Conservation (phyloP, 108 stramenopile genomes). For the Skeletonema tropicum region DNA sequence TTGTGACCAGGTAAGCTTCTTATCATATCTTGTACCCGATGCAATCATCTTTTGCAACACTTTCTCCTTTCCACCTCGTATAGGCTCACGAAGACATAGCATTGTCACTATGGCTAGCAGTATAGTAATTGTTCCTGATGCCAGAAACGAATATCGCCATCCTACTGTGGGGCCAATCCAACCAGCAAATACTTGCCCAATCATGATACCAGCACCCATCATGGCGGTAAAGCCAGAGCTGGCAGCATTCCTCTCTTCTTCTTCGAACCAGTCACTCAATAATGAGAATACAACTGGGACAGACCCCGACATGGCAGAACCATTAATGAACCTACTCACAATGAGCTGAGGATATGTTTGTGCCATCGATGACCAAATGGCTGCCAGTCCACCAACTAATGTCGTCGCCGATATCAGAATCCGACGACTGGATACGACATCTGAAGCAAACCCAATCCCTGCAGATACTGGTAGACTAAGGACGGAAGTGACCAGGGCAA, state of each 20-base stretch:
- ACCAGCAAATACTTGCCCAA: constrained; percentile 77
- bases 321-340: constrained; percentile 53
- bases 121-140: constrained; percentile 41
- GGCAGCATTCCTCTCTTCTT: constrained; percentile 72
- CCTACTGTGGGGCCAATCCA: constrained; percentile 45
- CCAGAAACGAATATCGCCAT: constrained; percentile 66
- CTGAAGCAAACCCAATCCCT: constrained; percentile 64
- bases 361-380: constrained; percentile 47
- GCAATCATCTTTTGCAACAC: constrained; percentile 66
- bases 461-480: constrained; percentile 67
- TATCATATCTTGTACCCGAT: constrained; percentile 65
- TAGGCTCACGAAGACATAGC: constrained; percentile 67
- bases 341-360: constrained; percentile 49
- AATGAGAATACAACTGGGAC: constrained; percentile 77
- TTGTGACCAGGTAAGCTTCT: constrained; percentile 66
- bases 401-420: constrained; percentile 56
- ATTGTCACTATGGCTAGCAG: constrained; percentile 42
- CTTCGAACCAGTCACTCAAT: constrained; percentile 69
- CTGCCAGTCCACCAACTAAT: constrained; percentile 45
- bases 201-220: constrained; percentile 75
- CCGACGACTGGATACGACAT: constrained; percentile 59
- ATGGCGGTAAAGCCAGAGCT: constrained; percentile 70
- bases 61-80: constrained; percentile 70
- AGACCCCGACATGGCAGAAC: constrained; percentile 70
- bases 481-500: constrained; percentile 66